Conservation (phyloP, 306 rosid genomes). For the Prunus padus region DNA sequence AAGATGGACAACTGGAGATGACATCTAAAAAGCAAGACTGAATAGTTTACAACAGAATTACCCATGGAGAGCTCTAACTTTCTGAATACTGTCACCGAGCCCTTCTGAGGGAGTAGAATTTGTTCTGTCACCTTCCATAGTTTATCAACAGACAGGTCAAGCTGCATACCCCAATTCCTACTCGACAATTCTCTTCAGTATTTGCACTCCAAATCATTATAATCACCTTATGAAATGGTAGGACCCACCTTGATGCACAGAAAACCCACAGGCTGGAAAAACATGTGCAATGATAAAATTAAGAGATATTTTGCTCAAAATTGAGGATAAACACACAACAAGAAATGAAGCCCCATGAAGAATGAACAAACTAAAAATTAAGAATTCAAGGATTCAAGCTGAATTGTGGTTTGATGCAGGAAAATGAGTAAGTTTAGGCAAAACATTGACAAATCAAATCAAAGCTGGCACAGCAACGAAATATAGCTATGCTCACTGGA, state of each 20-base stretch:
- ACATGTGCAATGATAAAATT: conserved; percentile 19
- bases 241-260: conserved; percentile 30
- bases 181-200: conserved; percentile 40
- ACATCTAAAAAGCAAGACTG: conserved; percentile 7
- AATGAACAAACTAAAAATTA: not conserved
- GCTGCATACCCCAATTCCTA: conserved; percentile 46
- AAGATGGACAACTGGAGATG: not conserved
- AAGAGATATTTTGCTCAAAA: not conserved
- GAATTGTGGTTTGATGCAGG: not conserved
- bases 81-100: conserved; percentile 46
- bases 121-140: conserved; percentile 66
- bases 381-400: not conserved
- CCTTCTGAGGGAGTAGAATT: conserved; percentile 47
- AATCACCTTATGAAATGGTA: conserved; percentile 34
- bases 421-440: not conserved
- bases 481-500: too few species aligned
- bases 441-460: not conserved
- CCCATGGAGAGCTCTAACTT: conserved; percentile 67
- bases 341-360: not conserved
- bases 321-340: not conserved
- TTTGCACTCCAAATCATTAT: conserved; percentile 72
- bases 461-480: not conserved
- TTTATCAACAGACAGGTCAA: conserved; percentile 40
- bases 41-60: conserved; percentile 29
- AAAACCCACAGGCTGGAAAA: conserved; percentile 24